Evolutionary conservation across 345 rosid species (phyloP).

Genomic region (Pistacia atlantica): DNA sequence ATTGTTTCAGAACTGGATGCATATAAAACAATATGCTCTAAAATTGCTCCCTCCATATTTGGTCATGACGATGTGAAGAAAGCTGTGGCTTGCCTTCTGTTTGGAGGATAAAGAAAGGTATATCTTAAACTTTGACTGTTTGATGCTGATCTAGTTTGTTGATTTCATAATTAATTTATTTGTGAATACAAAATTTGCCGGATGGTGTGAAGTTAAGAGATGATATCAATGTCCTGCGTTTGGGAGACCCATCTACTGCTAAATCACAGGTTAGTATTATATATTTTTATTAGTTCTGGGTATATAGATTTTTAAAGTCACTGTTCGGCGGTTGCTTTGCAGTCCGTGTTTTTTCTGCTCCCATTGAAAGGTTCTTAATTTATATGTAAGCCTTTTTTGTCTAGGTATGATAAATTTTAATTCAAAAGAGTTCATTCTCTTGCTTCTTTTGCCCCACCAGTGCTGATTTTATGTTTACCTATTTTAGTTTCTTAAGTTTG

Average conservation of each 20-base stretch:
- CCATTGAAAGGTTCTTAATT: neutral
- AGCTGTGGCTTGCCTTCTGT: constrained; percentile 91
- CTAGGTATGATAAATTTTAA: neutral
- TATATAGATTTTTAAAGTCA: neutral
- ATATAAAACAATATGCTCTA: constrained; percentile 63
- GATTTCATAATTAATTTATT: constrained; percentile 15
- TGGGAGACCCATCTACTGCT: constrained; percentile 94
- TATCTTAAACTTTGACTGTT: constrained; percentile 12
- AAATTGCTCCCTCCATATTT: constrained; percentile 93
- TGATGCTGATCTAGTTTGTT: neutral
- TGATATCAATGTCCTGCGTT: constrained; percentile 88
- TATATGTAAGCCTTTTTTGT: neutral
- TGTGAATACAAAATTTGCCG: constrained; percentile 59
- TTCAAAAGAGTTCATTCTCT: neutral
- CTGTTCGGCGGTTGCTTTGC: neutral
- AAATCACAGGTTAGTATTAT: constrained; percentile 76
- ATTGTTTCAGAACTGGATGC: constrained; percentile 67
- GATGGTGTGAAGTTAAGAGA: constrained; percentile 96
- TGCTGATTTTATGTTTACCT: constrained; percentile 29
- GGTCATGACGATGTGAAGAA: constrained; percentile 89
- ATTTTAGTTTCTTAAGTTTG: constrained; percentile 85
- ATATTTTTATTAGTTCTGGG: constrained; percentile 3
- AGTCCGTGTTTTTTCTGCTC: neutral
- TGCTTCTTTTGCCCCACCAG: neutral
- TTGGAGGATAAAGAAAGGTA: constrained; percentile 97